These are phyloP conservation scores for Myriosclerotinia scirpicola DNA, from an alignment of 2,329 filamentous ascomycete genomes.

Conservation along the genomic window DNA sequence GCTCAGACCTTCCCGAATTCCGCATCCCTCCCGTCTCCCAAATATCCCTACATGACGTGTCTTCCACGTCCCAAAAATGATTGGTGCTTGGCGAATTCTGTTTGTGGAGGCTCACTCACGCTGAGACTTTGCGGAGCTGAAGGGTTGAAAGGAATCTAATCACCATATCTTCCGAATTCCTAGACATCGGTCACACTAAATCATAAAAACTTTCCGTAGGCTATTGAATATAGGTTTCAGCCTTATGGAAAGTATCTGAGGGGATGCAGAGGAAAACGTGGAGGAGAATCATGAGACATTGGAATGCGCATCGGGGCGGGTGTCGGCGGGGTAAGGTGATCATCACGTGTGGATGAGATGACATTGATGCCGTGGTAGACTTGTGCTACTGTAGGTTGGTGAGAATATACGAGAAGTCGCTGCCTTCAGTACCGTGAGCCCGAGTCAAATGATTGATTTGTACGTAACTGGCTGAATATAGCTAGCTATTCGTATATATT, in stretches of 20 bases:
- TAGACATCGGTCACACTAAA: background rate
- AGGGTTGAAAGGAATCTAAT: constrained; percentile 4
- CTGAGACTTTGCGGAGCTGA: constrained; percentile 4
- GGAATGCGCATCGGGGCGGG: background rate
- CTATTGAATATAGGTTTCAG: constrained; percentile 14
- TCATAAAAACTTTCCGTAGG: background rate
- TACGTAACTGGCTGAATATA: too few relatives aligned
- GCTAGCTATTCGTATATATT: too few relatives aligned
- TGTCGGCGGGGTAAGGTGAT: background rate
- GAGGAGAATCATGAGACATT: background rate
- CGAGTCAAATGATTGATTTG: too few relatives aligned
- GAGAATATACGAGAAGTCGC: background rate
- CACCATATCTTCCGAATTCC: background rate
- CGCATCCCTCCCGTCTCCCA: too few relatives aligned
- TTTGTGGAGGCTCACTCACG: background rate
- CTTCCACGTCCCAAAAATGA: background rate
- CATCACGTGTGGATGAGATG: background rate
- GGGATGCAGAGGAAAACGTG: background rate
- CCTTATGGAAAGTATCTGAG: background rate
- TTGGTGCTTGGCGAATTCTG: background rate
- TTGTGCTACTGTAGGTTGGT: background rate
- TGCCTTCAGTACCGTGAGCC: background rate
- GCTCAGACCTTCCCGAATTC: background rate
- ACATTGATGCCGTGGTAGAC: background rate
- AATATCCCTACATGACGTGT: background rate